Evolutionary conservation across 2,329 filamentous ascomycete genomes (phyloP).

Genomic region (Drechslerella coelobrocha): DNA sequence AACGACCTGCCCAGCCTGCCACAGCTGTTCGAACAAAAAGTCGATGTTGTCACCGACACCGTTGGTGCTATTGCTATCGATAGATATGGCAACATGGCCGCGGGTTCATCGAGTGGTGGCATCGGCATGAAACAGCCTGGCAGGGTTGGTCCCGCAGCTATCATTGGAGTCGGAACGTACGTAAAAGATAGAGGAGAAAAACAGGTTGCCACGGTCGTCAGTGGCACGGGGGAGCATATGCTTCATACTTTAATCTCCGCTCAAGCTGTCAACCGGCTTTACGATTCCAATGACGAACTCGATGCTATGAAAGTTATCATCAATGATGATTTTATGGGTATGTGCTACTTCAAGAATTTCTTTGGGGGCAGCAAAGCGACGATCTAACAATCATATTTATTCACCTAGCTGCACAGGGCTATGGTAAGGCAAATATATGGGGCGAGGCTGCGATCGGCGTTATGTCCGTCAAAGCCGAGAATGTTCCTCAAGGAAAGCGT

Average conservation of each 20-base stretch:
- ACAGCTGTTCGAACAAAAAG: constrained; percentile 57
- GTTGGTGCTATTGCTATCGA: constrained; percentile 96
- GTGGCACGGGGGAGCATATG: constrained; percentile 95
- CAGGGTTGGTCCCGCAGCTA: constrained; percentile 86
- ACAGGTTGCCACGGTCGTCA: constrained; percentile 62
- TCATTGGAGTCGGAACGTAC: constrained; percentile 88
- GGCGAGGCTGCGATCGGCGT: constrained; percentile 89
- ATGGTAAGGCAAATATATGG: constrained; percentile 65
- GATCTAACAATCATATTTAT: not conserved
- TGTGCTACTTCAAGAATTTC: constrained; percentile 32
- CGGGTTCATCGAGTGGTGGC: constrained; percentile 92
- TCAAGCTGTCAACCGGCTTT: constrained; percentile 83
- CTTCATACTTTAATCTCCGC: constrained; percentile 86
- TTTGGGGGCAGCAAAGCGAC: constrained; percentile 4
- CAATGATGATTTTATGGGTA: constrained; percentile 84
- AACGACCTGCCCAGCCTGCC: constrained; percentile 21
- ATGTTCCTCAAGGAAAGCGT: constrained; percentile 71
- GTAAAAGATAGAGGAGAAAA: constrained; percentile 75
- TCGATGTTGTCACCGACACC: constrained; percentile 82
- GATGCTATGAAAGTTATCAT: constrained; percentile 80
- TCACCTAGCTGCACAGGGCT: constrained; percentile 69
- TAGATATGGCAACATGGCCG: constrained; percentile 82
- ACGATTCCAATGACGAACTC: constrained; percentile 73
- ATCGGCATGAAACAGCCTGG: constrained; percentile 98
- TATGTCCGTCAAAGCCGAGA: constrained; percentile 77